Evolutionary conservation across 345 rosid genomes (phyloP), one percentile per base, ranked within the genome.

Genomic region (Sisymbrium irio): DNA sequence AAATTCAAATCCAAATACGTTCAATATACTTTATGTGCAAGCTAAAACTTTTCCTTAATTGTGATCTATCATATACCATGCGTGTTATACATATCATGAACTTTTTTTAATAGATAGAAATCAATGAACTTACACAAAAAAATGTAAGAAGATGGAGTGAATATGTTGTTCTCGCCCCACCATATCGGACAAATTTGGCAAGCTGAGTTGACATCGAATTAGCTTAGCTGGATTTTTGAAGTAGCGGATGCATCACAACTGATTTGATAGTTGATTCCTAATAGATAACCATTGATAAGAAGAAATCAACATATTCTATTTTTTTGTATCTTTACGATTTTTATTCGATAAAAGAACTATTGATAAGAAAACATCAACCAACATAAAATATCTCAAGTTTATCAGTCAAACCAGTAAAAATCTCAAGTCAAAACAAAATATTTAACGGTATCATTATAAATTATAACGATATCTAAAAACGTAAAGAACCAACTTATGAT

Each of bases 181-280:
- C 18, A 67, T 39, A 66, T 30, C 58, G 67, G 62, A 49, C 53
- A 30, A 65, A 28, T 28, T 66, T 39, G 78, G 73, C 54, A 73
- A 65, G 18, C 27, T 66, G 72, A 66, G 45, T 74, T 66, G 72
- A 66, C 66, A 74, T 18, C 72, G 60, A 66, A 58, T 74, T 20
- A 58, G 22, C 35, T 65, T 73, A 65, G 40, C 40, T 60, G 10
- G 50, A 13, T 30, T 19, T 19, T 72, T 20, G 7, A 59, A 60
- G 59, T 7, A 70, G 51, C 37, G 4, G 57, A 71, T 60, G 59
- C 67, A 71, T 25, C 9, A 15, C 39, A 47, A 4, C 6, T 73
- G 71, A 64, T 73, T 55, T 54, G 65, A 64, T 73, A 55, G 47
- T 35, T 64, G 58, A 73, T 72, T 63, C 62, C 64, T 63, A 41